Conservation (phyloP, 2,329 filamentous ascomycete genomes). For the Aspergillus pseudoviridinutans region DNA sequence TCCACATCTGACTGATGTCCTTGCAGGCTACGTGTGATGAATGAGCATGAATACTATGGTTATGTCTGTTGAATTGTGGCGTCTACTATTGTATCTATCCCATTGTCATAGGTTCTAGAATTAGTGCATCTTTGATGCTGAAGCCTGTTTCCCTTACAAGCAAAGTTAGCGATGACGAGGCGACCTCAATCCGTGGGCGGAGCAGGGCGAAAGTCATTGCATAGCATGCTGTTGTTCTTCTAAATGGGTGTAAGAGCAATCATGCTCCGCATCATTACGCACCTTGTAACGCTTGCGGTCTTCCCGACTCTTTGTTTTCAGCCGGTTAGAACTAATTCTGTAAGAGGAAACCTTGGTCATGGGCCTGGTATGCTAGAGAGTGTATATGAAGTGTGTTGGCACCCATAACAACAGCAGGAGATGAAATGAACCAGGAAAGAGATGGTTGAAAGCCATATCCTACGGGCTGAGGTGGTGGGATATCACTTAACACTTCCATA, state of each 20-base stretch:
- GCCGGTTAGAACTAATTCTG: not conserved
- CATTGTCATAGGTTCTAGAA: slow-evolving; percentile 10
- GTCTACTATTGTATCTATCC: slow-evolving; percentile 20
- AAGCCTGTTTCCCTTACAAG: not conserved
- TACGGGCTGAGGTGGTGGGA: too few species aligned
- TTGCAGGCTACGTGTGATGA: slow-evolving; percentile 35
- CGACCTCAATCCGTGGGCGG: not conserved
- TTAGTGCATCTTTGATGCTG: slow-evolving; percentile 7
- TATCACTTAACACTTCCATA: too few species aligned
- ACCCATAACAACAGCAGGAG: too few species aligned
- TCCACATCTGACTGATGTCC: not conserved
- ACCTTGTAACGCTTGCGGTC: not conserved
- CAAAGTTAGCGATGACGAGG: not conserved
- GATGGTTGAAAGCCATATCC: too few species aligned
- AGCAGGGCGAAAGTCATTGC: not conserved
- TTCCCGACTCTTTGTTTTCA: not conserved
- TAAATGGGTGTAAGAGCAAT: not conserved
- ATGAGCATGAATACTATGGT: slow-evolving; percentile 28
- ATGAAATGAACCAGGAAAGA: too few species aligned
- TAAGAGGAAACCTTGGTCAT: too few species aligned
- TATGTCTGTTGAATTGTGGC: slow-evolving; percentile 22
- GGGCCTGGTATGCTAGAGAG: too few species aligned
- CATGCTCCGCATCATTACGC: not conserved
- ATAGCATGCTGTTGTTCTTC: not conserved
- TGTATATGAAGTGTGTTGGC: too few species aligned